Conservation (phyloP, 1,139 yeast genomes). For the Suhomyces atakaporum region DNA sequence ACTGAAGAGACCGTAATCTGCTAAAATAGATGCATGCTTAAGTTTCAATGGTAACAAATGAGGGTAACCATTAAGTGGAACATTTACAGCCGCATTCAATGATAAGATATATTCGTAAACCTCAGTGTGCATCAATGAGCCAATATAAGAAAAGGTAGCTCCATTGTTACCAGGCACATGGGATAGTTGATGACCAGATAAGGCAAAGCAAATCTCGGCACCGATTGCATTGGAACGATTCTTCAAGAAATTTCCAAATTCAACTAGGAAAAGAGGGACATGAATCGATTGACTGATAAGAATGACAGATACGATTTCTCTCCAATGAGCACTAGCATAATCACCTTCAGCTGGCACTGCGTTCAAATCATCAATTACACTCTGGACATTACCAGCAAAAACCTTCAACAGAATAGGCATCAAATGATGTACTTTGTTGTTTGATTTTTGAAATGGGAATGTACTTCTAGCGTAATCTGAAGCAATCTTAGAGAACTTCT, state of each 20-base stretch:
- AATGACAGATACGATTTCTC: slow-evolving; percentile 49
- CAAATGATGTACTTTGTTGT: slow-evolving; percentile 49
- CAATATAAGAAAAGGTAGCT: slow-evolving; percentile 29
- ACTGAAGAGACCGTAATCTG: slow-evolving; percentile 58
- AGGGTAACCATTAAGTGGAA: slow-evolving; percentile 44
- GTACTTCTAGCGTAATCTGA: slow-evolving; percentile 41
- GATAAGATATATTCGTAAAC: slow-evolving; percentile 63
- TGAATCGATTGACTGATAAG: slow-evolving; percentile 42
- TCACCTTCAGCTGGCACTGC: slow-evolving; percentile 42
- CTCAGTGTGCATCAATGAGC: slow-evolving; percentile 58
- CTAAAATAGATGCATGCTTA: slow-evolving; percentile 61
- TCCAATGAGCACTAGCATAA: slow-evolving; percentile 58
- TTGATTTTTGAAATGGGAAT: slow-evolving; percentile 43
- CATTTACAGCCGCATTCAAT: slow-evolving; percentile 23
- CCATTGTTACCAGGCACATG: slow-evolving; percentile 22
- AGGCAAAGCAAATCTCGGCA: slow-evolving; percentile 48
- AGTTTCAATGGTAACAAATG: slow-evolving; percentile 60
- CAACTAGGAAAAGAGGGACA: slow-evolving; percentile 46
- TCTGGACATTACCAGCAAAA: slow-evolving; percentile 62
- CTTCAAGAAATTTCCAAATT: slow-evolving; percentile 51
- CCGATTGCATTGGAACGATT: slow-evolving; percentile 40
- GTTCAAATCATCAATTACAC: slow-evolving; percentile 52
- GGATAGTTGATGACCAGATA: slow-evolving; percentile 52
- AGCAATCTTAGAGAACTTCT: slow-evolving; percentile 61
- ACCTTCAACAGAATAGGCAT: slow-evolving; percentile 66